Evolutionary conservation across 75 land plant species (phyloP).

Genomic region (Cryptomeria japonica): DNA sequence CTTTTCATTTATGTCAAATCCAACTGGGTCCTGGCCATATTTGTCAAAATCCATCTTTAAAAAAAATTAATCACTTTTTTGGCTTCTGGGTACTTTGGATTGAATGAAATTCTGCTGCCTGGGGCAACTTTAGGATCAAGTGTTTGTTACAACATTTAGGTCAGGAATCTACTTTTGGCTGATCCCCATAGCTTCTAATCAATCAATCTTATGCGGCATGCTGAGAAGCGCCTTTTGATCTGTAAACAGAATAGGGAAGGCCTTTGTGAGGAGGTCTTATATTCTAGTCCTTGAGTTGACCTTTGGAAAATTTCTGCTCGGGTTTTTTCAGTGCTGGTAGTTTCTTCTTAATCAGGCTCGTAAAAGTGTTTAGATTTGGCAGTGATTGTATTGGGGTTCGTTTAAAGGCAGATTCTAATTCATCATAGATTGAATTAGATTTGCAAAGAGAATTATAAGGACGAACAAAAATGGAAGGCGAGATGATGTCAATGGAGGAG

Average conservation of each 20-base stretch:
- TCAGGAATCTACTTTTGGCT: constrained; percentile 10
- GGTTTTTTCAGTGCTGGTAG: not conserved
- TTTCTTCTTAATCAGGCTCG: not conserved
- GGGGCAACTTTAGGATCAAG: constrained; percentile 6
- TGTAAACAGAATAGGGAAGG: not conserved
- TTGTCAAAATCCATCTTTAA: not conserved
- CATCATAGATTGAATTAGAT: not conserved
- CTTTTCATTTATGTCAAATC: not conserved
- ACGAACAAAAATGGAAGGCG: not conserved
- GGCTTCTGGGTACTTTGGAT: not conserved
- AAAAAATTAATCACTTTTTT: not conserved
- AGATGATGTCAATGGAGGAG: constrained; percentile 5
- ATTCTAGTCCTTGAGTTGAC: not conserved
- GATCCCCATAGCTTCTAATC: not conserved
- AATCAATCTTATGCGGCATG: not conserved
- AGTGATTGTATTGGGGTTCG: not conserved
- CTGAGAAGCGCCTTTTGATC: not conserved
- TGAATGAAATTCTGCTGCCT: not conserved
- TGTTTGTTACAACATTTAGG: not conserved
- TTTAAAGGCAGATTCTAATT: not conserved
- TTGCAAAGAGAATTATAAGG: not conserved
- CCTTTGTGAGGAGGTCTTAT: not conserved
- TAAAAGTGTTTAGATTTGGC: not conserved
- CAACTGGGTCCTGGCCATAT: not conserved
- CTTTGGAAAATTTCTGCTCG: not conserved